Conservation (phyloP, 1,284 basidiomycete species). For the Coriolopsis trogii region DNA sequence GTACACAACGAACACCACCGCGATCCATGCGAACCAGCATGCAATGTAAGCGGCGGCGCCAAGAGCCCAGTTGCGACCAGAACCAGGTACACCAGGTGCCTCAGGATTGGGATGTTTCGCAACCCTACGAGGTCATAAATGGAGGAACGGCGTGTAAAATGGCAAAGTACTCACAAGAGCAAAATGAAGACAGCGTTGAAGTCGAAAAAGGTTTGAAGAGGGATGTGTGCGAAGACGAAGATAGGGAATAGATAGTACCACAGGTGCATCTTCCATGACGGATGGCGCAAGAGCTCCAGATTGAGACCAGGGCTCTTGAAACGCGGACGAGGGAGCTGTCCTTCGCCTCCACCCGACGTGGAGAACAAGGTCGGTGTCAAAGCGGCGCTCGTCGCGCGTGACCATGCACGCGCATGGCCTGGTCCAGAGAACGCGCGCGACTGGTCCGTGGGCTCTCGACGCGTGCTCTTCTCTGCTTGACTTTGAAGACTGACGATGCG, state of each 20-base stretch:
- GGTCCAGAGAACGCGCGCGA: constrained; percentile 42
- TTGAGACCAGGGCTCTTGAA: constrained; percentile 68
- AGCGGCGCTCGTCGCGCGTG: constrained; percentile 56
- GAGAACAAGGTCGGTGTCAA: constrained; percentile 51
- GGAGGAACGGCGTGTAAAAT: constrained; percentile 9
- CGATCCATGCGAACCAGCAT: constrained; percentile 75
- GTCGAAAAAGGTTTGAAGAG: constrained; percentile 78
- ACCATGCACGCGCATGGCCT: constrained; percentile 52
- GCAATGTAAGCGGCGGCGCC: constrained; percentile 78
- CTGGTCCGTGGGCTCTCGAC: constrained; percentile 56
- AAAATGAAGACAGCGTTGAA: constrained; percentile 80
- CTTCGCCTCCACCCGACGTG: constrained; percentile 34
- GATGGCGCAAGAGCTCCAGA: constrained; percentile 64
- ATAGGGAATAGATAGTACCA: constrained; percentile 71
- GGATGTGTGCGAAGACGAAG: constrained; percentile 69
- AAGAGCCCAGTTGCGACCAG: constrained; percentile 75
- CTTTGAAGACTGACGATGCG: constrained; percentile 73
- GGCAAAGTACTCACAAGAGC: constrained; percentile 60
- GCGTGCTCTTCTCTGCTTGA: constrained; percentile 39
- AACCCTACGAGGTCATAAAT: constrained; percentile 47
- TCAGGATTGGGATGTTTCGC: constrained; percentile 69
- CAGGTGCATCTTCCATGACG: constrained; percentile 53
- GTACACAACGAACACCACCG: constrained; percentile 79
- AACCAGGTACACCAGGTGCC: constrained; percentile 65
- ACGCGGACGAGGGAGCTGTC: constrained; percentile 52